Conservation (phyloP, 176 grass and related monocot species). For the Oryza meridionalis region DNA sequence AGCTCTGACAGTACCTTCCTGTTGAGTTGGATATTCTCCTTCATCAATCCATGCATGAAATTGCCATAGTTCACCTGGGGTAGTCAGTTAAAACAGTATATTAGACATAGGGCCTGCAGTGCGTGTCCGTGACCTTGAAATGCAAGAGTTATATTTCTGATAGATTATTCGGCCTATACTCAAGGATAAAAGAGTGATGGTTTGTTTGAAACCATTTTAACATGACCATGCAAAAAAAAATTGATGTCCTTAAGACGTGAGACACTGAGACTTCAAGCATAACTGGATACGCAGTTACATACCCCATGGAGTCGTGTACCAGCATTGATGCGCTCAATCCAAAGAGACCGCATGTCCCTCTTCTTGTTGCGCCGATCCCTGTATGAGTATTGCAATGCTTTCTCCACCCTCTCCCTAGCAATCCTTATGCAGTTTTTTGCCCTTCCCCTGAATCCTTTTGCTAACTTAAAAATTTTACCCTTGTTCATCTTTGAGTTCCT, state of each 20-base stretch:
- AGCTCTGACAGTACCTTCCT: slow-evolving; percentile 89
- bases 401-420: slow-evolving; percentile 85
- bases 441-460: slow-evolving; percentile 85
- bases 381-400: slow-evolving; percentile 87
- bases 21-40: slow-evolving; percentile 96
- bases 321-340: slow-evolving; percentile 95
- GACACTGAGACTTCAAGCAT: neutral
- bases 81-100: neutral
- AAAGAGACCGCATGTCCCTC: slow-evolving; percentile 90
- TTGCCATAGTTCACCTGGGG: slow-evolving; percentile 90
- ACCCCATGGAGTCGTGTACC: slow-evolving; percentile 87
- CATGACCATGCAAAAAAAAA: neutral
- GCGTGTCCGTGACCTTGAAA: neutral
- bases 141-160: neutral
- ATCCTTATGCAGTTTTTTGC: slow-evolving; percentile 96
- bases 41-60: slow-evolving; percentile 94
- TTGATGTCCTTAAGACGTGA: neutral
- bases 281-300: slow-evolving; percentile 17
- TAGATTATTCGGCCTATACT: neutral
- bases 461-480: slow-evolving; percentile 85
- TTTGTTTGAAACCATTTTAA: neutral
- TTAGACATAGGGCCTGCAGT: neutral
- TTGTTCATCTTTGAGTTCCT: slow-evolving; percentile 69
- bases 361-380: slow-evolving; percentile 93
- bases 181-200: neutral